phyloP scores from a whole-genome alignment of 2,329 filamentous ascomycete genomes.

The Thelonectria olida region DNA sequence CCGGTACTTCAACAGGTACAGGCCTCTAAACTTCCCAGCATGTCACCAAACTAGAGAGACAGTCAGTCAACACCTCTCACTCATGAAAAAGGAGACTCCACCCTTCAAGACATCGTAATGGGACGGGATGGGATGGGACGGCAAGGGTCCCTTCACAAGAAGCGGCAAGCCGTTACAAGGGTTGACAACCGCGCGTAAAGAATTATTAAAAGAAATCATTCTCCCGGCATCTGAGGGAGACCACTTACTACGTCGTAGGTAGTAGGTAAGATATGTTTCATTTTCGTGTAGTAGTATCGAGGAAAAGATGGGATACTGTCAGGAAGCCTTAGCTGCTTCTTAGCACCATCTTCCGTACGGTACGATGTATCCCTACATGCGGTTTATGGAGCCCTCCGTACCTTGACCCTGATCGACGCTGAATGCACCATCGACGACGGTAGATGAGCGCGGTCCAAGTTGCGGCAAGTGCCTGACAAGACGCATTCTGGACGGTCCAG shows the following conservation, averaged over 20 bases:
- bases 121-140: neutral
- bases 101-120: slow-evolving; percentile 5
- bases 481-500: neutral
- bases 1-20: slow-evolving; percentile 5
- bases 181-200: neutral
- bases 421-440: neutral
- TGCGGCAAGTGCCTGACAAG: slow-evolving; percentile 4
- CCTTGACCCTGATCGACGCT: slow-evolving; percentile 2
- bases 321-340: neutral
- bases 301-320: neutral
- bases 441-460: slow-evolving; percentile 2
- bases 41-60: neutral
- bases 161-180: neutral
- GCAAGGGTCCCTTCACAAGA: slow-evolving; percentile 4
- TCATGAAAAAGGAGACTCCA: slow-evolving; percentile 9
- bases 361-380: neutral
- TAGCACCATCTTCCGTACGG: neutral
- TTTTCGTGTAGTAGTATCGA: neutral
- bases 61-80: neutral
- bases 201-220: neutral
- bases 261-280: neutral
- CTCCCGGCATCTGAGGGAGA: neutral
- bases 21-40: neutral
- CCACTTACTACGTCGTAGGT: neutral
- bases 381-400: neutral